phyloP scores from a whole-genome alignment of 768 basidiomycete species.

The Trametes cinnabarina region DNA sequence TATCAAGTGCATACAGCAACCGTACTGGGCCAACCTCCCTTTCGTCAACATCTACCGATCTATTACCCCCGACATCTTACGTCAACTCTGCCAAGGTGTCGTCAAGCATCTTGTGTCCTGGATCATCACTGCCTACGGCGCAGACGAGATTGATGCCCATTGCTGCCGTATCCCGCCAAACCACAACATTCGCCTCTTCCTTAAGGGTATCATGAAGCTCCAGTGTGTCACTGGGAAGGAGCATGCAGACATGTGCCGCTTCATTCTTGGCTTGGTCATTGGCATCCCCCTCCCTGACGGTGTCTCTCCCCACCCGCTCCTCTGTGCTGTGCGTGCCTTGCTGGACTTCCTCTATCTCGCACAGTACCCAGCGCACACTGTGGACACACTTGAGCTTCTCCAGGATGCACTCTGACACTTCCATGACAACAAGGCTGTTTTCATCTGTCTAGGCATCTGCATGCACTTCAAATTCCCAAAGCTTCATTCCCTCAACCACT shows the following conservation, averaged over 20 bases:
- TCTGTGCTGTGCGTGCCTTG: conserved; percentile 19
- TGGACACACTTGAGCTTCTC: conserved; percentile 9
- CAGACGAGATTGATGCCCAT: conserved; percentile 20
- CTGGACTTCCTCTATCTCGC: conserved; percentile 30
- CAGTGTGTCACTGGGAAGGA: conserved; percentile 25
- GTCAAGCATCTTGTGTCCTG: conserved; percentile 29
- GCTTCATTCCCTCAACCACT: conserved; percentile 24
- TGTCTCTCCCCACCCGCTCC: conserved; percentile 3
- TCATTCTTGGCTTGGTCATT: conserved; percentile 22
- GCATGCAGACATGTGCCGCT: conserved; percentile 24
- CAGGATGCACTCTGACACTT: conserved; percentile 16
- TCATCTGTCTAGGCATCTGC: conserved; percentile 23
- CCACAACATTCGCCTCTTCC: conserved; percentile 23
- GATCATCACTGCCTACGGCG: conserved; percentile 16
- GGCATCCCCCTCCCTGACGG: conserved; percentile 15
- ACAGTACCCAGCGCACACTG: conserved; percentile 23
- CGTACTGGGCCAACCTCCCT: conserved; percentile 27
- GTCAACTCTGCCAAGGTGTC: conserved; percentile 31
- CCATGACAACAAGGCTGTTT: conserved; percentile 24
- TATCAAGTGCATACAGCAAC: conserved; percentile 24
- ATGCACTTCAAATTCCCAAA: conserved; percentile 26
- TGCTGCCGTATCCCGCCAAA: conserved; percentile 23
- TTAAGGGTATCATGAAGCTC: conserved; percentile 22
- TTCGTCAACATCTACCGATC: conserved; percentile 25
- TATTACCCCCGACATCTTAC: conserved; percentile 31